A percentile compares a stretch with the other conserved stretches of the same genome.
phyloP scores from a whole-genome alignment of 352 stramenopile species.

The Phytophthora sojae region DNA sequence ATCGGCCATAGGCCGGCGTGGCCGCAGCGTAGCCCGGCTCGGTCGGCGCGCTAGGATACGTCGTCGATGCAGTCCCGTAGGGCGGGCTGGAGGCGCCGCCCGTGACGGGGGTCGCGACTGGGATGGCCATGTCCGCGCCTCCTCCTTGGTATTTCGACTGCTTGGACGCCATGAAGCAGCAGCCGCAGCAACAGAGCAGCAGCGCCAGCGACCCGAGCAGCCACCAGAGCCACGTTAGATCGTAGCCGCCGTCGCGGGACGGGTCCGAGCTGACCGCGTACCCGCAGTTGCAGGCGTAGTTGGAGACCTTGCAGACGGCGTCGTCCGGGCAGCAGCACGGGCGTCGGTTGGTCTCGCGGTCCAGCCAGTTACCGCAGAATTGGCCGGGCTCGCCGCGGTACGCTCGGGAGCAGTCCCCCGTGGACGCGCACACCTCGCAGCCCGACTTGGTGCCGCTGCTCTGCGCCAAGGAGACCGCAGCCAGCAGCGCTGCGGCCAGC shows the following conservation, averaged over 20 bases:
- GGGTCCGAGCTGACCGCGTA: constrained; percentile 1
- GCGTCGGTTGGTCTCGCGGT: constrained; percentile 46
- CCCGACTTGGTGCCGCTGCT: constrained; percentile 29
- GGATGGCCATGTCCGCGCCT: constrained; percentile 14
- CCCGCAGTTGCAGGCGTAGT: constrained; percentile 58
- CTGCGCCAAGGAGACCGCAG: background rate
- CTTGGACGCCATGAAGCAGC: constrained; percentile 34
- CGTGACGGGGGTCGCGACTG: constrained; percentile 26
- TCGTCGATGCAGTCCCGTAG: constrained; percentile 14
- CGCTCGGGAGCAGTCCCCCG: constrained; percentile 49
- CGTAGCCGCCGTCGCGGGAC: constrained; percentile 2
- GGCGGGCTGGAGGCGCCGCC: constrained; percentile 2
- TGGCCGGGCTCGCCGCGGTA: constrained; percentile 44
- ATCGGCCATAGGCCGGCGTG: constrained; percentile 29
- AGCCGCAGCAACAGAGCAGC: constrained; percentile 39
- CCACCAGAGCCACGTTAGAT: constrained; percentile 58
- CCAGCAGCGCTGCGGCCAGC: background rate
- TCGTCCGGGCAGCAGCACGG: constrained; percentile 57
- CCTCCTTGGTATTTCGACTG: constrained; percentile 4
- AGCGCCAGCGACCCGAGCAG: constrained; percentile 40
- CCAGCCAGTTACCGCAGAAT: constrained; percentile 68
- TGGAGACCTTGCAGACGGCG: constrained; percentile 54
- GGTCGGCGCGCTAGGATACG: constrained; percentile 18
- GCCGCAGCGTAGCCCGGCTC: constrained; percentile 28
- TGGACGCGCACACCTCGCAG: constrained; percentile 57